Percentiles rank a stretch among this genome's conserved stretches.
Conservation (phyloP, 495 filamentous ascomycete genomes). For the Hypoxylon trugodes region DNA sequence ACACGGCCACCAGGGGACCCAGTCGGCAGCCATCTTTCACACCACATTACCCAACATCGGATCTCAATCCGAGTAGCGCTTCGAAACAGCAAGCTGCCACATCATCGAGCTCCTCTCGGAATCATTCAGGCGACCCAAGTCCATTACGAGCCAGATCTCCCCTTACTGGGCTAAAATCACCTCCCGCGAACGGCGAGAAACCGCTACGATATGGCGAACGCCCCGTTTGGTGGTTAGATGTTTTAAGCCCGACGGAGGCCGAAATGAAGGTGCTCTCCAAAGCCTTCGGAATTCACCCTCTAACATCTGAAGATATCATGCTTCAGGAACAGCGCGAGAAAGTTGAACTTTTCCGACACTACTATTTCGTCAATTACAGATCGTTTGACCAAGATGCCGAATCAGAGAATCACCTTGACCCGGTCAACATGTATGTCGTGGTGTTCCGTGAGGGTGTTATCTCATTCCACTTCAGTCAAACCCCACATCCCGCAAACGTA, state of each 20-base stretch:
- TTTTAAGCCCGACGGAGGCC: slow-evolving; percentile 85
- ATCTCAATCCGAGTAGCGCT: slow-evolving; percentile 23
- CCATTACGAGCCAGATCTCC: slow-evolving; percentile 36
- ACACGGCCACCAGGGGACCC: slow-evolving; percentile 32
- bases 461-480: slow-evolving; percentile 94
- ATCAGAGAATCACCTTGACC: slow-evolving; percentile 88
- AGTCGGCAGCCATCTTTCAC: slow-evolving; percentile 47
- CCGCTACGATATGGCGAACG: slow-evolving; percentile 81
- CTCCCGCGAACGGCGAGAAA: slow-evolving; percentile 41
- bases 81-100: slow-evolving; percentile 32
- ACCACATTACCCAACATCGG: slow-evolving; percentile 39
- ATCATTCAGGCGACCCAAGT: slow-evolving; percentile 29
- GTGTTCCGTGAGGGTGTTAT: slow-evolving; percentile 96
- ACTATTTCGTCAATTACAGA: slow-evolving; percentile 98
- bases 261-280: slow-evolving; percentile 94
- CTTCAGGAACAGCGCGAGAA: slow-evolving; percentile 97
- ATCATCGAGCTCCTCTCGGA: slow-evolving; percentile 26
- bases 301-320: slow-evolving; percentile 96
- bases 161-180: slow-evolving; percentile 32
- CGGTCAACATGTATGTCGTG: slow-evolving; percentile 96
- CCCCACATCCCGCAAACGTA: slow-evolving; percentile 94
- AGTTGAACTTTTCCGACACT: slow-evolving; percentile 94
- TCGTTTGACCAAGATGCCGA: slow-evolving; percentile 93
- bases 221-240: slow-evolving; percentile 95
- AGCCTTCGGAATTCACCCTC: slow-evolving; percentile 91